Base-by-base conservation (phyloP, 2,329 filamentous ascomycete genomes). In the Blastomyces percursus region DNA sequence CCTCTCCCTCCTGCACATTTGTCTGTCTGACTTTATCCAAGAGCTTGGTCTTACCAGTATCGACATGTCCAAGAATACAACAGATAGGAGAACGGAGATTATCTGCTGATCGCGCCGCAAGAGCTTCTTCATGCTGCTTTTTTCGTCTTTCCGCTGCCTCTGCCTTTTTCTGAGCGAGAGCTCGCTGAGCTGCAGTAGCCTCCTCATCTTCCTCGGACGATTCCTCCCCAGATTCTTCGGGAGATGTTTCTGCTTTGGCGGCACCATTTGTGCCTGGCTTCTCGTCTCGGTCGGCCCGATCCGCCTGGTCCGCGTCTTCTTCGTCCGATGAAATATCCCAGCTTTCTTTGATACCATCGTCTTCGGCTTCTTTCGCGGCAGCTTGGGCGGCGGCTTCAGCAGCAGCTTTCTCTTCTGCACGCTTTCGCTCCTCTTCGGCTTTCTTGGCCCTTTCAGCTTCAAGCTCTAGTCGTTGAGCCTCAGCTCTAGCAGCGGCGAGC, bases 21-120 rank as follows among this genome's bases (percentile, higher is more conserved):
- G 94, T 97, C 77, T 96, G 91, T 72, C 94, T 89, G 72, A 99
- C 90, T 81, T 99, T 99, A 82, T 99, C 94, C 63, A 99, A 84
- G 66, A 99, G 82, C 80, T 97, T 99, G n/a, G 94, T 99, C 81
- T 99, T 99, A 76, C 94, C 94, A 55, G 95, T 99, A 86, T 99
- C 94, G 84, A 99, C 94, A 85, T 99, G 94, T 71, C 94, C 94
- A 67, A 99, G 86, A 84, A 99, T 99, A 88, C 93, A 97, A 83
- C 94, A 97, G 78, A 99, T 99, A 61, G 94, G 94, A 50, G 94
- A 97, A 63, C 94, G 91, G 62, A 99, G 84, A 77, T 99, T 88
- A 74, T 99, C 92, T 77, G 90, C 91, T 27, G 93, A 97, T 65
- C 91, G 85, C 58, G 93, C 92, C 54, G 91, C 92, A 73, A 96